Percentiles rank a stretch among this genome's conserved stretches.
Conservation (phyloP, 2,329 filamentous ascomycete species). For the Bipolaris oryzae region DNA sequence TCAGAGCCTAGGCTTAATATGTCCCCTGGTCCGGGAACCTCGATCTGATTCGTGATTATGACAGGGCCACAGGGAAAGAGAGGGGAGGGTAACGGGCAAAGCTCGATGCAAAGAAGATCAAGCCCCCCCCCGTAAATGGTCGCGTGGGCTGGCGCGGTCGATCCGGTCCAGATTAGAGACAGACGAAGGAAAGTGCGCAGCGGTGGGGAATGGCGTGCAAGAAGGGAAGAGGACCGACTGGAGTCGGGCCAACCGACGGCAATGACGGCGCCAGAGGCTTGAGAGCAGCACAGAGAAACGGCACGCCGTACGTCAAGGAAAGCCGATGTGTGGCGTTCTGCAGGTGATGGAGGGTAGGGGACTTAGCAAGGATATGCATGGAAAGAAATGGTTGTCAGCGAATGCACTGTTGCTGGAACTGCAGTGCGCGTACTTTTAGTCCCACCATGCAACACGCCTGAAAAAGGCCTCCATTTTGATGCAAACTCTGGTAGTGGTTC, state of each 20-base stretch:
- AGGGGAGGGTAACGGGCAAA: constrained; percentile 36
- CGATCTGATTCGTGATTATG: constrained; percentile 46
- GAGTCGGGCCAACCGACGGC: constrained; percentile 43
- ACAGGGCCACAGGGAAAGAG: constrained; percentile 38
- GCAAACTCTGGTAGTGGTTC: constrained; percentile 41
- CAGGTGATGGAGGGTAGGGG: constrained; percentile 38
- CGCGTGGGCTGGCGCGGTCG: constrained; percentile 44
- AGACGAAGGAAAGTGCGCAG: constrained; percentile 38
- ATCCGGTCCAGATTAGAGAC: constrained; percentile 41
- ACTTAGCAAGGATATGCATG: constrained; percentile 46
- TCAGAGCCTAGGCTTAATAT: constrained; percentile 42
- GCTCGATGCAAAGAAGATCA: constrained; percentile 45
- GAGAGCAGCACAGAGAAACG: constrained; percentile 41
- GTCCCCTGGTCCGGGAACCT: constrained; percentile 38
- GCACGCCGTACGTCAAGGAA: constrained; percentile 42
- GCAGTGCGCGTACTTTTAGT: constrained; percentile 38
- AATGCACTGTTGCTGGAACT: constrained; percentile 31
- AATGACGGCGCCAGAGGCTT: constrained; percentile 38
- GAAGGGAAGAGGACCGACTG: constrained; percentile 45
- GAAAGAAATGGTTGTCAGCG: constrained; percentile 40
- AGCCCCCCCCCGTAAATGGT: constrained; percentile 42
- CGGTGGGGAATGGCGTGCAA: constrained; percentile 44
- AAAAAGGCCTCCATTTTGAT: constrained; percentile 37
- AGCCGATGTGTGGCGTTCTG: constrained; percentile 47
- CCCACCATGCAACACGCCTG: constrained; percentile 44